These are phyloP conservation scores for Neofusicoccum laricinum DNA, from an alignment of 2,329 filamentous ascomycete genomes.

Conservation along the genomic window DNA sequence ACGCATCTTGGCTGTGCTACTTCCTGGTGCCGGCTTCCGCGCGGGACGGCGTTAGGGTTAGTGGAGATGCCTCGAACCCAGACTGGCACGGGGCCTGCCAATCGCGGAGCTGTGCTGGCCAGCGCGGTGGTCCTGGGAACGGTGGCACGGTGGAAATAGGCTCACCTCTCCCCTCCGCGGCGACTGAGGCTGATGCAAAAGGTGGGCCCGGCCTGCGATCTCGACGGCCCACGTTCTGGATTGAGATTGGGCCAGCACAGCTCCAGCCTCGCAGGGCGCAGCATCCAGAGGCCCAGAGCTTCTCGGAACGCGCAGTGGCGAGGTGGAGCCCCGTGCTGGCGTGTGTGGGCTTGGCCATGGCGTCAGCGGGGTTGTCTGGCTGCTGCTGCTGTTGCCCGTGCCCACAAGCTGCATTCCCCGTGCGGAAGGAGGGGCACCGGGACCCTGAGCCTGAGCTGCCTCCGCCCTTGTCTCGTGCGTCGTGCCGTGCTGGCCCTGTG, in stretches of 20 bases:
- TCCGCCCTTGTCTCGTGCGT: neutral
- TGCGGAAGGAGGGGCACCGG: slow-evolving; percentile 6
- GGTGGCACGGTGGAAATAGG: neutral
- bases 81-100: neutral
- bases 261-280: slow-evolving; percentile 1
- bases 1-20: slow-evolving; percentile 4
- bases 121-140: neutral
- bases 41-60: neutral
- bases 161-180: neutral
- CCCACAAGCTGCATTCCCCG: neutral
- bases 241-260: slow-evolving; percentile 2
- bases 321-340: slow-evolving; percentile 7
- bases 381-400: neutral
- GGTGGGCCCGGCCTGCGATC: neutral
- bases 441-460: neutral
- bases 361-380: slow-evolving; percentile 3
- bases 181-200: slow-evolving; percentile 4
- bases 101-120: neutral
- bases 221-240: slow-evolving; percentile 4
- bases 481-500: neutral
- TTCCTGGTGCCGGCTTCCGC: neutral
- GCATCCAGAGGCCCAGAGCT: neutral
- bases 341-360: neutral
- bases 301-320: neutral
- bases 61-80: neutral